Conservation (phyloP, 306 rosid species). For the Acacia crassicarpa region DNA sequence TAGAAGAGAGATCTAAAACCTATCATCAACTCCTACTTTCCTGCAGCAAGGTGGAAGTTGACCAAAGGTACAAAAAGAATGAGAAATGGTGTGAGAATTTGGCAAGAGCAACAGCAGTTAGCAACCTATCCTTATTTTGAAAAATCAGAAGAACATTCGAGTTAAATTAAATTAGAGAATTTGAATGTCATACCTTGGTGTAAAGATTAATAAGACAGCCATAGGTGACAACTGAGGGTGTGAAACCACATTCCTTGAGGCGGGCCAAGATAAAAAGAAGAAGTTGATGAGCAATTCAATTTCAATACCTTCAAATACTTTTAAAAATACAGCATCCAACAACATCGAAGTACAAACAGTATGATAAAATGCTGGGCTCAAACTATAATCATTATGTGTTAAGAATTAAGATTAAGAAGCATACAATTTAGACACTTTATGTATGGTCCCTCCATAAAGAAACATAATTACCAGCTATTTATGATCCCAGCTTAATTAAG, state of each 20-base stretch:
- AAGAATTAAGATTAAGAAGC: constrained; percentile 20
- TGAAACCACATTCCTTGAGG: constrained; percentile 88
- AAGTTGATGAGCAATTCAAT: constrained; percentile 22
- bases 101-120: background rate
- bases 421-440: constrained; percentile 1
- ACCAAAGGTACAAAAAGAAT: background rate
- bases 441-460: constrained; percentile 1
- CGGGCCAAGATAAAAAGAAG: background rate
- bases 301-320: background rate
- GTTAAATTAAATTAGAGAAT: constrained; percentile 16
- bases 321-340: constrained; percentile 7
- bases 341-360: constrained; percentile 8
- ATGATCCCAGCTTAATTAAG: constrained; percentile 13
- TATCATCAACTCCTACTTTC: background rate
- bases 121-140: background rate
- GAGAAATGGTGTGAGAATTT: background rate
- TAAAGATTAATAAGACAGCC: constrained; percentile 93
- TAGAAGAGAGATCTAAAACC: background rate
- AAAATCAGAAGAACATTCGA: background rate
- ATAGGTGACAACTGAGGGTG: constrained; percentile 87
- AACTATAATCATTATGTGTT: background rate
- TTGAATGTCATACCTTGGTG: constrained; percentile 59
- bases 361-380: constrained; percentile 10
- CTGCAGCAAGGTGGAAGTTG: background rate
- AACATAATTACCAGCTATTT: constrained; percentile 2